A percentile compares a stretch with the other conserved stretches of the same genome.
These are phyloP conservation scores for Combretum micranthum DNA, from an alignment of 345 rosid genomes.

Conservation along the genomic window DNA sequence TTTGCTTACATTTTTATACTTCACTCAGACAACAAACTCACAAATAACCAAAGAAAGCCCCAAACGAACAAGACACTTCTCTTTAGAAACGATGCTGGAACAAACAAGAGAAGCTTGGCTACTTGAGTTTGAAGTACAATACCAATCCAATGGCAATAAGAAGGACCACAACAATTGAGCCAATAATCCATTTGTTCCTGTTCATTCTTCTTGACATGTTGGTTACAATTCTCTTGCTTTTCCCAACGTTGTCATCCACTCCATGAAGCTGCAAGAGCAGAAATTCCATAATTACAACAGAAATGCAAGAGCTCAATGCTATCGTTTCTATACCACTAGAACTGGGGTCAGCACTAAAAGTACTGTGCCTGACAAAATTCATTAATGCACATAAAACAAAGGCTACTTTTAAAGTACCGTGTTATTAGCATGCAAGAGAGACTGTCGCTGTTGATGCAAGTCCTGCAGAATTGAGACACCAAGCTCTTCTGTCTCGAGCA, in stretches of 20 bases:
- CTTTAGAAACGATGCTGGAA: slow-evolving; percentile 9
- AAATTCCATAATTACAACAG: background rate
- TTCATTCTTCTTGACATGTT: slow-evolving; percentile 73
- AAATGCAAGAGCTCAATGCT: no score
- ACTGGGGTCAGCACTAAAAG: background rate
- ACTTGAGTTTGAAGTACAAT: slow-evolving; percentile 74
- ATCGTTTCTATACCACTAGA: background rate
- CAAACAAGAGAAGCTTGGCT: slow-evolving; percentile 11
- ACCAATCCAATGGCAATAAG: slow-evolving; percentile 42
- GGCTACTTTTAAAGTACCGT: slow-evolving; percentile 30
- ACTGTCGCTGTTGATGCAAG: slow-evolving; percentile 78
- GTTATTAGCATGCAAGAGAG: slow-evolving; percentile 69
- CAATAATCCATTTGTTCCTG: slow-evolving; percentile 83
- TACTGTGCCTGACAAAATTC: background rate
- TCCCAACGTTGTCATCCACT: slow-evolving; percentile 79
- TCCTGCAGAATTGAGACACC: slow-evolving; percentile 98
- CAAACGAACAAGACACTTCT: slow-evolving; percentile 1
- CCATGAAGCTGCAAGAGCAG: slow-evolving; percentile 63
- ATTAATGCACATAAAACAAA: background rate
- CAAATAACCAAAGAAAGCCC: background rate
- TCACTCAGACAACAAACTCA: background rate
- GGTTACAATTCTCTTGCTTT: slow-evolving; percentile 79
- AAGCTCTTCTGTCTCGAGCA: slow-evolving; percentile 97
- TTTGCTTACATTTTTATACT: no score
- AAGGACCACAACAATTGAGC: slow-evolving; percentile 47